Percentiles rank a stretch among this genome's conserved stretches.
These are phyloP conservation scores for Termitomyces sp. DNA, from an alignment of 768 basidiomycete genomes.

Conservation along the genomic window DNA sequence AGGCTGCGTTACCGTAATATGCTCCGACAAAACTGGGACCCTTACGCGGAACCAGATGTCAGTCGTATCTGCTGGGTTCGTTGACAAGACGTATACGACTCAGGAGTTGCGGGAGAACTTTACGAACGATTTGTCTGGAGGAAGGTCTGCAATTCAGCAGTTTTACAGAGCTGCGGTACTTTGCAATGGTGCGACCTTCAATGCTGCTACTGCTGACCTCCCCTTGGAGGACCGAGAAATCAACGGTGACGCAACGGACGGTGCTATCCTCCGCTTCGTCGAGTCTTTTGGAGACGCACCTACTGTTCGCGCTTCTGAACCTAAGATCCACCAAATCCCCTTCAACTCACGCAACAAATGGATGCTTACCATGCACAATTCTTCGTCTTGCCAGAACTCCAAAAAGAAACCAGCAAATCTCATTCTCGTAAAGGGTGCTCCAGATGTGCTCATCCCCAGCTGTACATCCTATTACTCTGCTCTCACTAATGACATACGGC, in stretches of 20 bases:
- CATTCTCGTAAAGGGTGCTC: slow-evolving; percentile 55
- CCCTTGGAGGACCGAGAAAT: slow-evolving; percentile 26
- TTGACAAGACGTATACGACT: slow-evolving; percentile 25
- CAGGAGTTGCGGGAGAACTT: slow-evolving; percentile 15
- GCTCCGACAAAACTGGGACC: slow-evolving; percentile 58
- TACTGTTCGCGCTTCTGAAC: slow-evolving; percentile 15
- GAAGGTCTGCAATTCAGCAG: slow-evolving; percentile 11
- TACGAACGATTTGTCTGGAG: slow-evolving; percentile 3
- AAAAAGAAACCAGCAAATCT: slow-evolving; percentile 16
- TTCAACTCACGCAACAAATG: slow-evolving; percentile 54
- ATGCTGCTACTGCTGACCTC: slow-evolving; percentile 20
- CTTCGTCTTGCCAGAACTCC: not conserved
- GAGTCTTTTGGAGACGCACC: slow-evolving; percentile 22
- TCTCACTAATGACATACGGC: slow-evolving; percentile 18
- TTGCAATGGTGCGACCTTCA: slow-evolving; percentile 55
- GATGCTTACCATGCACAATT: slow-evolving; percentile 43
- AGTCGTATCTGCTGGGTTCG: slow-evolving; percentile 41
- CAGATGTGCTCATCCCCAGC: slow-evolving; percentile 43
- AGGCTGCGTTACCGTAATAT: slow-evolving; percentile 52
- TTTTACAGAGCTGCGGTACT: slow-evolving; percentile 37
- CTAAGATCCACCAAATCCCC: slow-evolving; percentile 30
- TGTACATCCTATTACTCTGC: slow-evolving; percentile 24
- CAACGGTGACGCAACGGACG: slow-evolving; percentile 49
- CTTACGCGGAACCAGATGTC: slow-evolving; percentile 59
- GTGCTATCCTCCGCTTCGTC: slow-evolving; percentile 46